A percentile compares a stretch with the other conserved stretches of the same genome.
Conservation (phyloP, 202 grass and related monocot genomes). For the Eragrostis tef region DNA sequence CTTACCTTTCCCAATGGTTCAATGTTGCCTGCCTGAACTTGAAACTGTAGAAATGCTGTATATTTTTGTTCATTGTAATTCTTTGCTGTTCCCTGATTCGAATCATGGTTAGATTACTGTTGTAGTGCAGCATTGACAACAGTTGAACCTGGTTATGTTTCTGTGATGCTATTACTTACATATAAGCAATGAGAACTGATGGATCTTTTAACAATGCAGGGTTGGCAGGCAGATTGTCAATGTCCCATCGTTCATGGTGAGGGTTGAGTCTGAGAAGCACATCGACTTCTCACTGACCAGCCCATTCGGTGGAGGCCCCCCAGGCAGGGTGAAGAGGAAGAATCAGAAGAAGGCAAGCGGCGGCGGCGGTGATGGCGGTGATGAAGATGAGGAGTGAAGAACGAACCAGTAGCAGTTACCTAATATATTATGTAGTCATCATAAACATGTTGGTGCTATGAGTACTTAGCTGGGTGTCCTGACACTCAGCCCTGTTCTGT, state of each 20-base stretch:
- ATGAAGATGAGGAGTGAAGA: constrained; percentile 63
- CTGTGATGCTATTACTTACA: background rate
- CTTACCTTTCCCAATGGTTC: background rate
- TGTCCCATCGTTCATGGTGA: constrained; percentile 79
- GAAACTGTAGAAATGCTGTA: background rate
- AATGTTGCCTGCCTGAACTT: background rate
- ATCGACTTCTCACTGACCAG: constrained; percentile 78
- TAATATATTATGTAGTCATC: constrained; percentile 40
- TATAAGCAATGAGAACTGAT: background rate
- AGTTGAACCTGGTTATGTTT: background rate
- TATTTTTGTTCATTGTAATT: background rate
- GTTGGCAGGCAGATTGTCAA: constrained; percentile 81
- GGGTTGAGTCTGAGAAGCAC: constrained; percentile 88
- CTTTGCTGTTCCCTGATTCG: background rate
- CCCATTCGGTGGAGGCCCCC: constrained; percentile 63
- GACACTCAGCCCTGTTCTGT: background rate
- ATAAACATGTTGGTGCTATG: constrained; percentile 39
- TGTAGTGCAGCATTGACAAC: background rate
- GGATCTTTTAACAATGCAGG: constrained; percentile 42
- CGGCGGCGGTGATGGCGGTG: constrained; percentile 51
- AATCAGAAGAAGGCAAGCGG: constrained; percentile 59
- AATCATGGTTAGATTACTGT: background rate
- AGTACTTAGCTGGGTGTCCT: constrained; percentile 39
- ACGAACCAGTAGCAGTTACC: constrained; percentile 36
- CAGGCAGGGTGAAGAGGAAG: constrained; percentile 79